Percentiles rank a stretch among this genome's conserved stretches.
Conservation (phyloP, 768 basidiomycete species). For the Trichaptum fuscoviolaceum region DNA sequence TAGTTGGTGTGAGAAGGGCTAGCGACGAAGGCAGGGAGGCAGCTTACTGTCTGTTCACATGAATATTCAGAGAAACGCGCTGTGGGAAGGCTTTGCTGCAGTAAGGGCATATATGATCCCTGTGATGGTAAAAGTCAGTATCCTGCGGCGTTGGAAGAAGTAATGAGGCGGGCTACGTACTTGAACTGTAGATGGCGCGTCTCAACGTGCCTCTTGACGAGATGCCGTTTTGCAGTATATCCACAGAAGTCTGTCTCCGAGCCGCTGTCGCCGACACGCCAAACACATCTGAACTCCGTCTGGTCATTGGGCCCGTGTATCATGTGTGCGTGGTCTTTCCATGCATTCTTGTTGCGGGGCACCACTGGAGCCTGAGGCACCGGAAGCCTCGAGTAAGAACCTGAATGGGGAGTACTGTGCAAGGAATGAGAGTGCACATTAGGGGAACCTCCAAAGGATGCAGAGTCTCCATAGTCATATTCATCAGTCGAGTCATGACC, state of each 20-base stretch:
- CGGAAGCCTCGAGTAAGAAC: not conserved
- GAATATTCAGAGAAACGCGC: constrained; percentile 41
- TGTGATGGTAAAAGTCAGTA: not conserved
- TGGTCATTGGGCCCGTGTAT: constrained; percentile 28
- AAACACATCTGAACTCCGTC: constrained; percentile 34
- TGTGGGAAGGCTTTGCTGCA: constrained; percentile 38
- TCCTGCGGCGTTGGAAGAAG: not conserved
- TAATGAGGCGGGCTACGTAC: constrained; percentile 28
- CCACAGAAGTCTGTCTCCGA: constrained; percentile 31
- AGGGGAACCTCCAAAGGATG: not conserved
- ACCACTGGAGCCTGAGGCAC: not conserved
- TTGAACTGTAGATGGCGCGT: constrained; percentile 56
- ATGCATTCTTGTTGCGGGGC: constrained; percentile 17
- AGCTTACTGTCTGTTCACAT: constrained; percentile 48
- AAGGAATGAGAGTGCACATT: not conserved
- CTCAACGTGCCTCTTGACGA: constrained; percentile 65
- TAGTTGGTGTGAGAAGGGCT: not conserved
- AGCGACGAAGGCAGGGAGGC: constrained; percentile 8
- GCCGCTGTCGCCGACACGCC: constrained; percentile 27
- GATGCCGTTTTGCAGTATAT: constrained; percentile 52
- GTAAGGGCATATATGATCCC: constrained; percentile 5
- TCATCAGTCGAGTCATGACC: not conserved
- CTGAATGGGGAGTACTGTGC: not conserved
- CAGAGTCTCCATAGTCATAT: not conserved
- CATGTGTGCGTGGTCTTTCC: constrained; percentile 29